Conservation (phyloP, 345 rosid species). For the Salix caprea region DNA sequence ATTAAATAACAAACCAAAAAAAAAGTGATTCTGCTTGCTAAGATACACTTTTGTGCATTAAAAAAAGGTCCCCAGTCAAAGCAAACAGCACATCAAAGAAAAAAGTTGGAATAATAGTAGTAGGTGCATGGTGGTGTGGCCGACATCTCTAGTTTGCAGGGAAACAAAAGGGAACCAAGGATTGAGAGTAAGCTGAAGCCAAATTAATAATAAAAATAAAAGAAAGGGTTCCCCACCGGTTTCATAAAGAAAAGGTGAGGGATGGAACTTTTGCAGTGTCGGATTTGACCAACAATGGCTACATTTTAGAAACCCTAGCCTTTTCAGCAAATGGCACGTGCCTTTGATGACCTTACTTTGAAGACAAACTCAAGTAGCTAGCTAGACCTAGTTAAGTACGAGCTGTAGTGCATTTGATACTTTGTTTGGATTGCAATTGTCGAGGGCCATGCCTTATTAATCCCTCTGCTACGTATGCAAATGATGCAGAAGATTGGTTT, state of each 20-base stretch:
- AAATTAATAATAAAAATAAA: background rate
- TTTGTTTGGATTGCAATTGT: background rate
- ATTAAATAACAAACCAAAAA: slow-evolving; percentile 7
- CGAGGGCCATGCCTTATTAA: background rate
- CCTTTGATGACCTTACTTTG: slow-evolving; percentile 14
- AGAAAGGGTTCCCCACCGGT: slow-evolving; percentile 24
- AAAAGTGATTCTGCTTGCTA: slow-evolving; percentile 8
- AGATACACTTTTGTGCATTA: background rate
- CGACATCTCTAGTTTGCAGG: slow-evolving; percentile 37
- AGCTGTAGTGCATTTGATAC: background rate
- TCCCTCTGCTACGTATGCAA: background rate
- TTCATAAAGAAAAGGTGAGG: slow-evolving; percentile 29
- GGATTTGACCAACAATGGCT: slow-evolving; percentile 26
- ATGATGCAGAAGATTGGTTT: background rate
- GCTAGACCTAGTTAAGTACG: background rate
- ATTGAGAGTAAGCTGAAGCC: slow-evolving; percentile 30
- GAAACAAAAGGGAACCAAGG: slow-evolving; percentile 26
- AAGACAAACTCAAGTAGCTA: background rate
- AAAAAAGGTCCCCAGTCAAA: slow-evolving; percentile 17
- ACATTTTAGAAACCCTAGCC: slow-evolving; percentile 23
- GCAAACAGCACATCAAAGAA: background rate
- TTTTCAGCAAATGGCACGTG: slow-evolving; percentile 36
- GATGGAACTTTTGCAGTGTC: slow-evolving; percentile 30
- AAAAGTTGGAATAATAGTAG: background rate
- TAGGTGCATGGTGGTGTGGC: slow-evolving; percentile 25